Evolutionary conservation across 352 stramenopile species (phyloP).

Genomic region (Phytophthora pluvialis): DNA sequence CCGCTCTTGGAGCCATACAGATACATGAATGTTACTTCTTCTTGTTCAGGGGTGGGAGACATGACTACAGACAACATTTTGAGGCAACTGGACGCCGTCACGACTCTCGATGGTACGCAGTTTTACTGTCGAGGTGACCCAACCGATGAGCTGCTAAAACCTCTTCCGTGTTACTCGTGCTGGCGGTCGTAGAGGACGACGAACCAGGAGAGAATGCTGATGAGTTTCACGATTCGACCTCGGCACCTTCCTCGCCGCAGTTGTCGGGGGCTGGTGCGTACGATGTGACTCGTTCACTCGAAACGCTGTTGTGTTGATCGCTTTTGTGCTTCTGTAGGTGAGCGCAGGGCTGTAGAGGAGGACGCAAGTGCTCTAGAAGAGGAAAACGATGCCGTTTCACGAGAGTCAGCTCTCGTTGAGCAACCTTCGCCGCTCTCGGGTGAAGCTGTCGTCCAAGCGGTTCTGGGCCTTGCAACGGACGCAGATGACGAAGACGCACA

Average conservation of each 20-base stretch:
- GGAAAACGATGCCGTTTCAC: background rate
- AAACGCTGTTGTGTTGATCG: background rate
- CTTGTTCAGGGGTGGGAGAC: constrained; percentile 10
- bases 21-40: background rate
- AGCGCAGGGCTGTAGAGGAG: background rate
- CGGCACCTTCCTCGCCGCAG: constrained; percentile 9
- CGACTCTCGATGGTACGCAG: constrained; percentile 32
- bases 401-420: background rate
- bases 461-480: constrained; percentile 25
- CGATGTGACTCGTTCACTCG: background rate
- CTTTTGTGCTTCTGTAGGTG: background rate
- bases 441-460: constrained; percentile 26
- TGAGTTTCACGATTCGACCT: constrained; percentile 31
- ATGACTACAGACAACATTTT: constrained; percentile 43
- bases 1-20: too few relatives aligned
- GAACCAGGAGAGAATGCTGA: constrained; percentile 18
- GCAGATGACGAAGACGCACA: background rate
- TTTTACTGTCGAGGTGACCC: background rate
- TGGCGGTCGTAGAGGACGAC: constrained; percentile 14
- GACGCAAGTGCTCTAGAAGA: background rate
- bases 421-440: constrained; percentile 1
- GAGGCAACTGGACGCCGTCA: constrained; percentile 44
- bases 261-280: constrained; percentile 5
- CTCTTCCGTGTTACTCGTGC: too few relatives aligned
- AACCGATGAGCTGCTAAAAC: too few relatives aligned